Conservation (phyloP, 169 alveolate genomes). For the Plasmodium inui region DNA sequence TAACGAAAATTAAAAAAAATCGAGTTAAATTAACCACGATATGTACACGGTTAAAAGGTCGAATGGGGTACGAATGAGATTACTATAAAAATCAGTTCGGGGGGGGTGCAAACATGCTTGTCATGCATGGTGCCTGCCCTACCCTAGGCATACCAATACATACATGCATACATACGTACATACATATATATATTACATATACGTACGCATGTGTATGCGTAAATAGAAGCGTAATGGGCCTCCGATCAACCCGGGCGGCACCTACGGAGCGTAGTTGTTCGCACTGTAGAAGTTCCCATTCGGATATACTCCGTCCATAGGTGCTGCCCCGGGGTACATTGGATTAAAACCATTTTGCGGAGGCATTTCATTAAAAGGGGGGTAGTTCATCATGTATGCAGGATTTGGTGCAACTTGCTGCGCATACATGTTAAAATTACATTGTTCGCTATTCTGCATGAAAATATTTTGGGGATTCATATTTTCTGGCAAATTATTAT, state of each 20-base stretch:
- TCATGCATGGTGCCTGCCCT: not conserved
- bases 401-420: slow-evolving; percentile 40
- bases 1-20: not conserved
- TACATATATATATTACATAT: not conserved
- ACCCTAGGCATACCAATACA: not conserved
- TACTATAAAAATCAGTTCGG: slow-evolving; percentile 17
- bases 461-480: slow-evolving; percentile 32
- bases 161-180: slow-evolving; percentile 1
- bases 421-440: slow-evolving; percentile 16
- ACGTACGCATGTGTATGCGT: not conserved
- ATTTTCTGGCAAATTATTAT: slow-evolving; percentile 9
- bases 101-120: not conserved
- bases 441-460: slow-evolving; percentile 49
- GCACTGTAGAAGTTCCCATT: slow-evolving; percentile 36
- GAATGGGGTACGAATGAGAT: slow-evolving; percentile 6
- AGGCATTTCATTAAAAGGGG: slow-evolving; percentile 44
- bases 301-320: slow-evolving; percentile 47
- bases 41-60: not conserved
- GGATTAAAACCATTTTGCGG: slow-evolving; percentile 41
- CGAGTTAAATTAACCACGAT: not conserved
- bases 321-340: slow-evolving; percentile 20
- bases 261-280: slow-evolving; percentile 25
- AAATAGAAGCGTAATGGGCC: not conserved
- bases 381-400: slow-evolving; percentile 36
- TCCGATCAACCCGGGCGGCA: not conserved